A percentile compares a stretch with the other conserved stretches of the same genome.
Evolutionary conservation across 768 basidiomycete species (phyloP).

Genomic region (Lactifluus echinatus): DNA sequence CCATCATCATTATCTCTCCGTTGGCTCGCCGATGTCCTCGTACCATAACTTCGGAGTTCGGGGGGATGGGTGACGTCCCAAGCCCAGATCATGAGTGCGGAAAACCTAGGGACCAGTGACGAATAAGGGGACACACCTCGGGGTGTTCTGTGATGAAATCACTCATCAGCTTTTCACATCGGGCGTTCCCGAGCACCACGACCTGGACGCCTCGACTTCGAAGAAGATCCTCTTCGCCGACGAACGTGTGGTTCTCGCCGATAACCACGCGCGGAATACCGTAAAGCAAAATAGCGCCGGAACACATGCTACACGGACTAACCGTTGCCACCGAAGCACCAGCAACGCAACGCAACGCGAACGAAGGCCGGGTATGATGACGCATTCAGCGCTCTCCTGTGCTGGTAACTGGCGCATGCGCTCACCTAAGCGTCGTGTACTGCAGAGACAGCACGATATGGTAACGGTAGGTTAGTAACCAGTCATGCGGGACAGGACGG

Average conservation of each 20-base stretch:
- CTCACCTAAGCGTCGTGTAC: slow-evolving; percentile 34
- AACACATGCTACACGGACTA: slow-evolving; percentile 58
- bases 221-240: slow-evolving; percentile 48
- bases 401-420: no score
- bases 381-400: background rate
- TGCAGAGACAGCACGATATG: slow-evolving; percentile 9
- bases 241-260: slow-evolving; percentile 49
- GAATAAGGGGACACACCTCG: slow-evolving; percentile 32
- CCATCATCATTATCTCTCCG: background rate
- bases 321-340: no score
- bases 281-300: slow-evolving; percentile 53
- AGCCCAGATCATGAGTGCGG: slow-evolving; percentile 5
- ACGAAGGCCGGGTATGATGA: background rate
- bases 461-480: no score
- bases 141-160: slow-evolving; percentile 49
- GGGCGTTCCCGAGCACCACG: slow-evolving; percentile 32
- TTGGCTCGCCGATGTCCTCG: slow-evolving; percentile 49
- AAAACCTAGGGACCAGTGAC: background rate
- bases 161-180: slow-evolving; percentile 47
- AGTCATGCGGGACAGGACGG: no score
- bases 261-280: slow-evolving; percentile 59
- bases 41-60: slow-evolving; percentile 44
- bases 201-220: slow-evolving; percentile 43
- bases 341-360: slow-evolving; percentile 16
- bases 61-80: slow-evolving; percentile 14